Percentiles rank a stretch among this genome's conserved stretches.
Evolutionary conservation across 108 stramenopile genomes (phyloP).

Genomic region (Epipyxis sp.): DNA sequence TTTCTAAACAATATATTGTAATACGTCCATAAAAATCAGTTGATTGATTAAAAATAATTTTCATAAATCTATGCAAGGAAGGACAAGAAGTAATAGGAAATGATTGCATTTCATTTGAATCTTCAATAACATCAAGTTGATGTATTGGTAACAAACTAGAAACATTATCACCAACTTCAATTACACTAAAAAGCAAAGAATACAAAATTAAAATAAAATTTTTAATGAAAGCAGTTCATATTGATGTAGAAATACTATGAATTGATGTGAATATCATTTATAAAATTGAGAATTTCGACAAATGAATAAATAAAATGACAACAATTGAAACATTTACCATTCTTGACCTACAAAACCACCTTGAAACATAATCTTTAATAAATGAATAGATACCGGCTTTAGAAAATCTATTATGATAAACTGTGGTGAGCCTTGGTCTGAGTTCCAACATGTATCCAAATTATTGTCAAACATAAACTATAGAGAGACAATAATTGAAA

Average conservation of each 20-base stretch:
- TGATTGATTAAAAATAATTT: conserved; percentile 15
- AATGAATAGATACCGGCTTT: neutral
- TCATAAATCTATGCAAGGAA: neutral
- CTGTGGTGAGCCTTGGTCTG: conserved; percentile 24
- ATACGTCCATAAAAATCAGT: conserved; percentile 17
- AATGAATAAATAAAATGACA: neutral
- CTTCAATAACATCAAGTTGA: neutral
- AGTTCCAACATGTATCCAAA: conserved; percentile 16
- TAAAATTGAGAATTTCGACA: too few relatives aligned
- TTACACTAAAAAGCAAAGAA: neutral
- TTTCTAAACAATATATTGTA: conserved; percentile 3
- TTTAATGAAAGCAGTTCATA: neutral
- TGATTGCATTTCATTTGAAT: neutral
- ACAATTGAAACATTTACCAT: conserved; percentile 2
- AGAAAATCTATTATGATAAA: conserved; percentile 1
- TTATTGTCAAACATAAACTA: conserved; percentile 7
- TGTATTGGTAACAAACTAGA: neutral
- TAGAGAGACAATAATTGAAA: neutral
- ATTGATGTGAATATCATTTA: too few relatives aligned
- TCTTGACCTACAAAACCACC: conserved; percentile 27
- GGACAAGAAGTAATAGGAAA: neutral
- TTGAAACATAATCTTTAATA: neutral
- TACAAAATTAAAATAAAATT: neutral
- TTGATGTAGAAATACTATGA: neutral
- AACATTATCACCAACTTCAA: neutral